Base-by-base conservation (phyloP, 164 flowering plant genomes). In the Piper betle region DNA sequence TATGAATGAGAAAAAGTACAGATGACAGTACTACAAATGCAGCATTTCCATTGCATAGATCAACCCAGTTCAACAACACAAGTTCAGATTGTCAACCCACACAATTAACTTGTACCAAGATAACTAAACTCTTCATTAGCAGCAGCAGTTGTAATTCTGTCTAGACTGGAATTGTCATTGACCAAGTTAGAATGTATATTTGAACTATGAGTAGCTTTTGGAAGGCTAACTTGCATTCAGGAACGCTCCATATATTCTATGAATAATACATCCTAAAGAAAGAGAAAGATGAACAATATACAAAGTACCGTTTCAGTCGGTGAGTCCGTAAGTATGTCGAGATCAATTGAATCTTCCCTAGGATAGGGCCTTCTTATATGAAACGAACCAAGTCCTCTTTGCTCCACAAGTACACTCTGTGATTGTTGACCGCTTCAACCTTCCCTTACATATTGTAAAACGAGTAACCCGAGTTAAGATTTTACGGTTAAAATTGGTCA, bases 361-460 rank as follows among this genome's bases (percentile, higher is more conserved):
- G 37, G 66, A 46, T 46, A 46, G 20, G 8, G 66, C 52, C n/a
- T 75, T 65, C 68, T 79, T 62, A 57, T 80, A 46, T 48, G 71
- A 37, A 76, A 62, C 12, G 86, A 79, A 55, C 71, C 77, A 66
- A 66, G 39, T 61, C 66, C 65, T n/a, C n/a, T n/a, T n/a, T n/a
- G n/a, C n/a, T n/a, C n/a, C n/a, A n/a, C n/a, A n/a, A 33, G 62
- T 42, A 65, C 60, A 59, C 55, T 67, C 40, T 66, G 72, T 69
- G 60, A 62, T 3, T 39, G 79, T 79, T 71, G 43, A 43, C 52
- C 57, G 39, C 57, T 64, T 59, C 43, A n/a, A n/a, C 40, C 20
- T 73, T 62, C 53, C 77, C 84, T 52, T 80, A 80, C 75, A 85
- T 46, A 39, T 66, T 62, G 43, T 64, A 64, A 77, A 76, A n/a